A percentile compares a stretch with the other conserved stretches of the same genome.
Evolutionary conservation across 306 rosid genomes (phyloP).

Genomic region (Hylodesmum podocarpum): DNA sequence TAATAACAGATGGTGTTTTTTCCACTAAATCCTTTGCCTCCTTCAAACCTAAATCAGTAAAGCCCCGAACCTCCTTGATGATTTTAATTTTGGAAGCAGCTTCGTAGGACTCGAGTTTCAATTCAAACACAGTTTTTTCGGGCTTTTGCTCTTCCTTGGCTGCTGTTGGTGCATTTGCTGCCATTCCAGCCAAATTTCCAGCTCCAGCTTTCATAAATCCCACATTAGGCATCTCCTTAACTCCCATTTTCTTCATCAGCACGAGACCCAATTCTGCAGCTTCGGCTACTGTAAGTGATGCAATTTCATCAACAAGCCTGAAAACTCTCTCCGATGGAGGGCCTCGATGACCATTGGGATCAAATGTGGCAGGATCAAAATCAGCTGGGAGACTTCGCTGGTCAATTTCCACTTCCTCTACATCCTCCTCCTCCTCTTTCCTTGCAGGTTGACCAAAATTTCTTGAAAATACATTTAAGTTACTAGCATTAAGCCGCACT

Average conservation of each 20-base stretch:
- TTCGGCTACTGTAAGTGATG: constrained; percentile 74
- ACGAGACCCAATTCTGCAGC: constrained; percentile 70
- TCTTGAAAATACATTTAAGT: constrained; percentile 38
- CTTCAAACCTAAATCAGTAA: constrained; percentile 85
- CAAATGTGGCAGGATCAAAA: constrained; percentile 82
- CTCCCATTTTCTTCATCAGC: constrained; percentile 67
- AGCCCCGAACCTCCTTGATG: constrained; percentile 83
- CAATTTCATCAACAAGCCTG: constrained; percentile 80
- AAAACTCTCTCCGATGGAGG: constrained; percentile 83
- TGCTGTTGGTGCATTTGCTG: constrained; percentile 48
- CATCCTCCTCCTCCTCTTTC: constrained; percentile 66
- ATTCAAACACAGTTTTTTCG: constrained; percentile 76
- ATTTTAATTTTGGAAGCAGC: constrained; percentile 81
- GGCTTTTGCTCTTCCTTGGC: constrained; percentile 79
- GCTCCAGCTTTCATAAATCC: constrained; percentile 80
- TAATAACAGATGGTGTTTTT: constrained; percentile 72
- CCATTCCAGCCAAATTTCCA: constrained; percentile 65
- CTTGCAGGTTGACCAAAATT: constrained; percentile 66
- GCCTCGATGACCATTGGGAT: constrained; percentile 77
- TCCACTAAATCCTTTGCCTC: constrained; percentile 89
- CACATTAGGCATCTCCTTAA: constrained; percentile 60
- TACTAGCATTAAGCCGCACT: constrained; percentile 24
- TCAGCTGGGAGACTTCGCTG: constrained; percentile 93
- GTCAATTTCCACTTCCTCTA: constrained; percentile 84
- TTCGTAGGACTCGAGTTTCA: constrained; percentile 80